These are phyloP conservation scores for Claviceps pazoutovae DNA, from an alignment of 2,329 filamentous ascomycete genomes.

Conservation along the genomic window DNA sequence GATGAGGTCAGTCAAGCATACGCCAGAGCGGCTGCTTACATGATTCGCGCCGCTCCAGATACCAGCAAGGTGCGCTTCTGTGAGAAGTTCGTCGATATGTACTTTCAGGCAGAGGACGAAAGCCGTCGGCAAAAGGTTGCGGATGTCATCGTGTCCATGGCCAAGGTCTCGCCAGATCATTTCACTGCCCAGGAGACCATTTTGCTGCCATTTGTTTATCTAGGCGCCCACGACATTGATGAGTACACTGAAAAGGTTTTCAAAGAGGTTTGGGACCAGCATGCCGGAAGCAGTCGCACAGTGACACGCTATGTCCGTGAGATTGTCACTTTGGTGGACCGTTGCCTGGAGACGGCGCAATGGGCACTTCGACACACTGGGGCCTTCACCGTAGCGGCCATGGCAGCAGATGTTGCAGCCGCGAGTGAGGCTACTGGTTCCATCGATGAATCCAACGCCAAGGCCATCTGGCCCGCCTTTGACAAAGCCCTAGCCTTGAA, in stretches of 20 bases:
- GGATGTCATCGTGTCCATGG: conserved; percentile 70
- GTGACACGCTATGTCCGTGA: conserved; percentile 76
- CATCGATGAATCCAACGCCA: conserved; percentile 45
- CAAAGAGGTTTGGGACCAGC: conserved; percentile 74
- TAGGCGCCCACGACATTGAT: conserved; percentile 75
- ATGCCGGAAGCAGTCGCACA: conserved; percentile 71
- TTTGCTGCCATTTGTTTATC: conserved; percentile 75
- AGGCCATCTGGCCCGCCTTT: conserved; percentile 65
- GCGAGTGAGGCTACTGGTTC: conserved; percentile 42
- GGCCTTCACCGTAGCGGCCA: conserved; percentile 65
- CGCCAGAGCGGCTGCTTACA: conserved; percentile 72
- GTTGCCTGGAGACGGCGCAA: conserved; percentile 61
- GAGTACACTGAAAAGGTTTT: conserved; percentile 70
- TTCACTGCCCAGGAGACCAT: conserved; percentile 64
- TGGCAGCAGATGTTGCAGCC: conserved; percentile 49
- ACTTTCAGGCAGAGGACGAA: conserved; percentile 72
- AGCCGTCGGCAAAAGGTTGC: conserved; percentile 59
- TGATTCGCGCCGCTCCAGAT: conserved; percentile 48
- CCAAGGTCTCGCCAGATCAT: conserved; percentile 77
- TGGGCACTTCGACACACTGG: conserved; percentile 88
- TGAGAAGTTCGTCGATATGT: conserved; percentile 48
- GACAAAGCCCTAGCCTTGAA: conserved; percentile 75
- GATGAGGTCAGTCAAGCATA: conserved; percentile 87
- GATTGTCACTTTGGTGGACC: conserved; percentile 55
- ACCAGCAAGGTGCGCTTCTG: conserved; percentile 37